Evolutionary conservation across 495 filamentous ascomycete genomes (phyloP), one percentile per base, ranked within the genome.

Genomic region (Neurospora sp.): DNA sequence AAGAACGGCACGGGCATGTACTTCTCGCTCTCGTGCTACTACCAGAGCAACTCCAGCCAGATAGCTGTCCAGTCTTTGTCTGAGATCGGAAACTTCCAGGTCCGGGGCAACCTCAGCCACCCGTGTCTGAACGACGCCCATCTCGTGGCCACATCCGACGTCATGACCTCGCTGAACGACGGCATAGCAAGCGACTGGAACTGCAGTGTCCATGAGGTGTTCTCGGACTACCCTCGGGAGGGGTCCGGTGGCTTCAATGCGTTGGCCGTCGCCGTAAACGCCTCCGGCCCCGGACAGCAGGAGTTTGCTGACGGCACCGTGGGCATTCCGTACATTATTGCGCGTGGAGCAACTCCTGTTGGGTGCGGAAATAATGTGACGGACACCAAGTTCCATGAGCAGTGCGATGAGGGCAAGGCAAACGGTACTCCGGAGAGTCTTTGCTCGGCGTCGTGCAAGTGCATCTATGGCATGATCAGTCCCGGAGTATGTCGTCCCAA

Each of bases 251-350:
- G 82, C 12, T 87, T 87, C 75, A 78, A 81, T 48, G 80, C 85
- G 12, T 75, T 87, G 11, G 85, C 85, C 9, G 84, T 86, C 69
- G 85, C 84, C 8, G 71, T 84, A 18, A 80, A 83, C 44, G 78
- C 82, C 69, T 76, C 83, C 6, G 80, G 78, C 4, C 71, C 76
- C 1, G 84, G 84, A 0, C 74, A 81, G 12, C 81, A 79, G 46
- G 78, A 74, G 12, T 86, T 85, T 72, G 79, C 78, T 44, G 85
- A 87, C 44, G 77, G 76, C 2, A 81, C 81, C 14, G 71, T 71
- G 16, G 85, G 85, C 35, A 79, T 86, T 37, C 85, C 85, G 53
- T 87, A 87, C 73, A 87, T 87, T 69, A 80, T 86, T 68, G 81
- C 83, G 48, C 83, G 85, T 22, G 85, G 85, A 37, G 85, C 82